Conservation (phyloP, 192 early-diverging fungal genomes). For the Diversispora epigaea region DNA sequence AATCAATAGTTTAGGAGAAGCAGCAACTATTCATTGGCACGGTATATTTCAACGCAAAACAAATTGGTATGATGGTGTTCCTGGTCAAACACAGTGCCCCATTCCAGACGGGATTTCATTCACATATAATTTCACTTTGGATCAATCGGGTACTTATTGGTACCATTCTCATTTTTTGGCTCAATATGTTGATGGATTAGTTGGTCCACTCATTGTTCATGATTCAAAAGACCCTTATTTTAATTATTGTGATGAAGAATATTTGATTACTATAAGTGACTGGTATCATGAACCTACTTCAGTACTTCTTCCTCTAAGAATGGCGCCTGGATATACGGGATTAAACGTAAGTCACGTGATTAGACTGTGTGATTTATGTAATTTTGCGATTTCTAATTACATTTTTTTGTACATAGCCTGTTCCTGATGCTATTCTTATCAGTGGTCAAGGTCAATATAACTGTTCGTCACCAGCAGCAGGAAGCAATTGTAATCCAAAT, state of each 20-base stretch:
- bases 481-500: not conserved
- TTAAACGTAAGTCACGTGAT: not conserved
- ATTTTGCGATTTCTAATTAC: not conserved
- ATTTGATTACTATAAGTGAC: not conserved
- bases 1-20: slow-evolving; percentile 37
- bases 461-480: not conserved
- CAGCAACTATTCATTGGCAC: slow-evolving; percentile 48
- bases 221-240: not conserved
- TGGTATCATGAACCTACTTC: not conserved
- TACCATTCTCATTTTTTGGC: slow-evolving; percentile 57
- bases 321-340: not conserved
- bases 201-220: not conserved
- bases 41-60: slow-evolving; percentile 56
- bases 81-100: slow-evolving; percentile 41
- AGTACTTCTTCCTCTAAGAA: not conserved
- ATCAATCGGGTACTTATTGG: slow-evolving; percentile 46
- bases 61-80: slow-evolving; percentile 51
- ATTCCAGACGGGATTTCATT: slow-evolving; percentile 35
- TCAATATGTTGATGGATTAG: not conserved
- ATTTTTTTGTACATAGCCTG: not conserved
- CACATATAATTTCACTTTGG: slow-evolving; percentile 34
- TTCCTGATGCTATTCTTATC: not conserved
- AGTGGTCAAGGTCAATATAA: not conserved
- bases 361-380: too few species aligned
- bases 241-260: not conserved